phyloP scores from a whole-genome alignment of 192 early-diverging fungal species.

The Coemansia sp. region DNA sequence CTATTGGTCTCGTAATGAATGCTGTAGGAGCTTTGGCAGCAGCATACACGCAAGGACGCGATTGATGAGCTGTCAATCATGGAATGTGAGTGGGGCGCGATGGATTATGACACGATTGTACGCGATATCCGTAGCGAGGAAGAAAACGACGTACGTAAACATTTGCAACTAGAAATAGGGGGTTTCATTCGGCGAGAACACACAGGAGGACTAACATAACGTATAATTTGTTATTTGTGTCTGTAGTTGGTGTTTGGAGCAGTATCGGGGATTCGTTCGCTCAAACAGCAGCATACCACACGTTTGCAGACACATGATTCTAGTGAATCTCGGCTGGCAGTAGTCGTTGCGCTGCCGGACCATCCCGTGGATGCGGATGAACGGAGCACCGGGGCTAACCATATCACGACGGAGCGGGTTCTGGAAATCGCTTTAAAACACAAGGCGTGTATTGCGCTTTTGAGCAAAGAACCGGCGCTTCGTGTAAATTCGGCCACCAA shows the following conservation, averaged over 20 bases:
- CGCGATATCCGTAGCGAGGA: conserved; percentile 21
- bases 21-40: conserved; percentile 53
- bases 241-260: conserved; percentile 42
- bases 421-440: conserved; percentile 14
- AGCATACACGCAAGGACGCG: conserved; percentile 23
- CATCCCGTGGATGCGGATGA: not conserved
- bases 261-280: conserved; percentile 42
- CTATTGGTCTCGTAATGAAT: not conserved
- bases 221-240: not conserved
- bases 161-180: not conserved
- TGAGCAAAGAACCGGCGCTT: conserved; percentile 35
- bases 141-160: conserved; percentile 39
- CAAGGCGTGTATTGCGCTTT: conserved; percentile 14
- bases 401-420: not conserved
- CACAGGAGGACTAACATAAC: not conserved
- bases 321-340: not conserved
- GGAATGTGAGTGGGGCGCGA: conserved; percentile 32
- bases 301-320: not conserved
- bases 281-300: conserved; percentile 31
- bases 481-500: conserved; percentile 17
- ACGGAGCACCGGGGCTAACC: not conserved
- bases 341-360: conserved; percentile 14
- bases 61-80: conserved; percentile 36
- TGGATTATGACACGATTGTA: conserved; percentile 1
- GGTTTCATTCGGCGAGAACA: not conserved